phyloP scores from a whole-genome alignment of 805 yeast species.

The Pichia pseudocactophila region DNA sequence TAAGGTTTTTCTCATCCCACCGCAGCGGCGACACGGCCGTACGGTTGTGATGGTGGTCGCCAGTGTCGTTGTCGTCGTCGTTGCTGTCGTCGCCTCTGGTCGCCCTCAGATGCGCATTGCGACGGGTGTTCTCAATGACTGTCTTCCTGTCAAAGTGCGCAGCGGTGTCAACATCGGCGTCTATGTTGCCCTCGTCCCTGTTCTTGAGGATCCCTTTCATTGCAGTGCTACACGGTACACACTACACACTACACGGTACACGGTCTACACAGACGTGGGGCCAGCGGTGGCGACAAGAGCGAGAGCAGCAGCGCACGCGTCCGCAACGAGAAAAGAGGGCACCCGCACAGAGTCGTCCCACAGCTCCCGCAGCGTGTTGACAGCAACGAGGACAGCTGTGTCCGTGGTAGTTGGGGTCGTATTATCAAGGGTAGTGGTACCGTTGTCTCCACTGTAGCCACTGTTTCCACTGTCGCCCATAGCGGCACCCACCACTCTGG shows the following conservation, averaged over 20 bases:
- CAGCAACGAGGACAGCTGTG: constrained; percentile 1
- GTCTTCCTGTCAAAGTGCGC: constrained; percentile 20
- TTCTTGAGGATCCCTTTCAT: constrained; percentile 29
- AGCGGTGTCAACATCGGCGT: constrained; percentile 29
- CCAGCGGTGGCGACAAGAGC: too few species aligned
- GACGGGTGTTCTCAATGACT: background rate
- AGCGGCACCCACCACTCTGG: constrained; percentile 53
- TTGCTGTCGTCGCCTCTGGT: background rate
- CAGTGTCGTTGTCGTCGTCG: too few species aligned
- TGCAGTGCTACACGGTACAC: too few species aligned
- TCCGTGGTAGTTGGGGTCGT: background rate
- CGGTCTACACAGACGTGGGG: too few species aligned
- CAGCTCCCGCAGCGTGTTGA: background rate
- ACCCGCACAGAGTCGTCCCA: background rate
- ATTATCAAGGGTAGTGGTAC: background rate
- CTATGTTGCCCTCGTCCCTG: too few species aligned
- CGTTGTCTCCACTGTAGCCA: constrained; percentile 16
- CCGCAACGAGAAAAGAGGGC: background rate
- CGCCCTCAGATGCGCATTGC: background rate
- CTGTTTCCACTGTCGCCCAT: constrained; percentile 61
- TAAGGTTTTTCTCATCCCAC: constrained; percentile 81
- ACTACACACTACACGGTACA: too few species aligned
- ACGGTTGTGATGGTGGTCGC: too few species aligned
- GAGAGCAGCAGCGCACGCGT: too few species aligned
- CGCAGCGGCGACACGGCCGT: constrained; percentile 39